Evolutionary conservation across 2,329 filamentous ascomycete species (phyloP), one percentile per base, ranked within the genome.

Genomic region (Claviceps spartinae): DNA sequence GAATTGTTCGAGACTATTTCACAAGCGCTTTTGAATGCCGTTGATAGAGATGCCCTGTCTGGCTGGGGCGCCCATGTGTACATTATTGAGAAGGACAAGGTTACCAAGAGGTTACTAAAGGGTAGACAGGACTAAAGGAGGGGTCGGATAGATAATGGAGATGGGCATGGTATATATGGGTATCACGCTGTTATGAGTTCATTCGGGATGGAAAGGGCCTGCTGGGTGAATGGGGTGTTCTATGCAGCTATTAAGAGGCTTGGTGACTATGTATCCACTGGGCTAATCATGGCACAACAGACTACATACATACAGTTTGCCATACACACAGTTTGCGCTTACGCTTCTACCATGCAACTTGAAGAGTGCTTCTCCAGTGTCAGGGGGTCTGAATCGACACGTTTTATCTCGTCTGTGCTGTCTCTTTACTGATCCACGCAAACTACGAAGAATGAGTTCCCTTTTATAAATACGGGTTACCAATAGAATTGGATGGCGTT

Each of bases 1-100:
- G 90, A 95, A 62, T 83, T 98, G 49, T 98, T 98, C 72, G 93
- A 98, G 75, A 98, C 93, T 57, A 88, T 97, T 67, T 97, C 93
- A 47, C 93, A 98, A 73, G 83, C 91, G 50, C 78, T 98, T 55
- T 78, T 98, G 61, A 97, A 94, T 71, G 93, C 93, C 54, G 88
- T 97, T 54, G 93, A 98, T 71, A 81, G 93, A 73, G 93, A 98
- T 71, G 93, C 93, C 50, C 77, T 98, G 57, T 96, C 91, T 40
- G 93, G 93, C 58, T 97, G 93, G 93, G 93, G 93, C 67, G 93
- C 93, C 41, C 89, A 98, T 67, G 93, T 98, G 61, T 98, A 97
- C 75, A 95, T 98, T 66, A 95, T 98, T 69, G 93, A 97, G 78
- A 98, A 98, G 81, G 90, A 95, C 75, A 97, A 97, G 86, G 88